Percentiles rank a stretch among this genome's conserved stretches.
Conservation (phyloP, 768 basidiomycete species). For the Pholiota conissans region DNA sequence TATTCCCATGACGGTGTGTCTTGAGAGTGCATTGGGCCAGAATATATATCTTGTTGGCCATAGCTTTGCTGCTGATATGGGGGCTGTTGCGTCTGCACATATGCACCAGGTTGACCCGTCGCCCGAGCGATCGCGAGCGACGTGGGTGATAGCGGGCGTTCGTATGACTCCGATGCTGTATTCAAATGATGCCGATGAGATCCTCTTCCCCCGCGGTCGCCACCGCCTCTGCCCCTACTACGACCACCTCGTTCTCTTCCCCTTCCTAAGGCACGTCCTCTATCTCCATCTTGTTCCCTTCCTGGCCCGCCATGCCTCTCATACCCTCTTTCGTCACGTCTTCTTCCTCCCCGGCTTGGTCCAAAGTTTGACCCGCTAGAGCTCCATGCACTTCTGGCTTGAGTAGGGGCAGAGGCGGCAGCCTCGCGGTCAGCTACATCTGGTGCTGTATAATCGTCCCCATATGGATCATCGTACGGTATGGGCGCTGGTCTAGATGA, state of each 20-base stretch:
- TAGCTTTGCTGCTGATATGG: conserved; percentile 7
- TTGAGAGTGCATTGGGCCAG: neutral
- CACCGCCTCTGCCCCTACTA: conserved; percentile 28
- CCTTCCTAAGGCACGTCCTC: conserved; percentile 35
- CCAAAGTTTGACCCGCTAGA: neutral
- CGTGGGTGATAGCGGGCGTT: conserved; percentile 29
- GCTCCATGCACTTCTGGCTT: neutral
- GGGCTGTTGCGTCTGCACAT: conserved; percentile 1
- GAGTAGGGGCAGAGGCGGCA: neutral
- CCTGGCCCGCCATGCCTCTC: conserved; percentile 13
- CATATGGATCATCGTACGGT: conserved; percentile 82
- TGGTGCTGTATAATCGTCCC: conserved; percentile 39
- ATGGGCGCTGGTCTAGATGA: conserved; percentile 58
- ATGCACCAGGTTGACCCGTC: conserved; percentile 28
- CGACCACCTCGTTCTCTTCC: conserved; percentile 36
- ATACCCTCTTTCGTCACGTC: neutral
- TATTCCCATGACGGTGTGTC: conserved; percentile 1
- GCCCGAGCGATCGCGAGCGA: conserved; percentile 47
- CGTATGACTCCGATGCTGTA: neutral
- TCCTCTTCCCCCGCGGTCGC: conserved; percentile 5
- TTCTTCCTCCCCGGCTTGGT: neutral
- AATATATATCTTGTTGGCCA: conserved; percentile 2
- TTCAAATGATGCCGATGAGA: neutral
- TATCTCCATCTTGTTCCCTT: conserved; percentile 12
- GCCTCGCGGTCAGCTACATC: conserved; percentile 20